phyloP scores from a whole-genome alignment of 1,284 basidiomycete species.

The Leucoagaricus sp. region DNA sequence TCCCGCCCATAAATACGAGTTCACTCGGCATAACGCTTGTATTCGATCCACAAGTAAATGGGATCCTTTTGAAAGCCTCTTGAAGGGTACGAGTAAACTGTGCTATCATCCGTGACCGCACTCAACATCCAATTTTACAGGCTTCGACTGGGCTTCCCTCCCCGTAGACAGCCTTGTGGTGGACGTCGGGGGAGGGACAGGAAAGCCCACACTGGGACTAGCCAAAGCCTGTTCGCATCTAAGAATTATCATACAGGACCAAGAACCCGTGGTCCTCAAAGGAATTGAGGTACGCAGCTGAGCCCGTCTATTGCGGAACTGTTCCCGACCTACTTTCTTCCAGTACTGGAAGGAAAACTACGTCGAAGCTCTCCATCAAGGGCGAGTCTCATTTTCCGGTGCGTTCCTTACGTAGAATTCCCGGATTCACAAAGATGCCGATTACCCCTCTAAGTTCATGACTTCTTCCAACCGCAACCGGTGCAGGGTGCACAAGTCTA shows the following conservation, averaged over 20 bases:
- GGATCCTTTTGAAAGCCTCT: constrained; percentile 22
- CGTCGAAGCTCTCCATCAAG: constrained; percentile 26
- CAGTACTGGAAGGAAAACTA: constrained; percentile 33
- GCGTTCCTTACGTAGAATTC: not conserved
- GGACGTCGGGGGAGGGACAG: constrained; percentile 45
- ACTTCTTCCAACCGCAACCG: constrained; percentile 36
- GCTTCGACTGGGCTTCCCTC: constrained; percentile 36
- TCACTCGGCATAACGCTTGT: constrained; percentile 9
- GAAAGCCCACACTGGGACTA: constrained; percentile 31
- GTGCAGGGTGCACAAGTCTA: constrained; percentile 32
- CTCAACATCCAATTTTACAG: constrained; percentile 21
- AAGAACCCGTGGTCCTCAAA: constrained; percentile 29
- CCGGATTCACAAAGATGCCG: not conserved
- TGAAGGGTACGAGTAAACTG: constrained; percentile 27
- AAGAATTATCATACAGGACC: constrained; percentile 40
- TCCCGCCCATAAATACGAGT: constrained; percentile 11
- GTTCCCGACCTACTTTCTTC: not conserved
- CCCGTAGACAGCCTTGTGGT: constrained; percentile 34
- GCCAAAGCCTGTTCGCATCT: constrained; percentile 29
- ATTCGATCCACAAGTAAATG: constrained; percentile 8
- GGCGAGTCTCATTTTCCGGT: constrained; percentile 31
- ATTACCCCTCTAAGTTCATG: constrained; percentile 27
- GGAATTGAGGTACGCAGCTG: constrained; percentile 28
- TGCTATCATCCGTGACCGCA: not conserved
- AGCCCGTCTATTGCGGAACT: not conserved